Base-by-base conservation (phyloP, 306 rosid genomes). In the Potentilla sterilis region DNA sequence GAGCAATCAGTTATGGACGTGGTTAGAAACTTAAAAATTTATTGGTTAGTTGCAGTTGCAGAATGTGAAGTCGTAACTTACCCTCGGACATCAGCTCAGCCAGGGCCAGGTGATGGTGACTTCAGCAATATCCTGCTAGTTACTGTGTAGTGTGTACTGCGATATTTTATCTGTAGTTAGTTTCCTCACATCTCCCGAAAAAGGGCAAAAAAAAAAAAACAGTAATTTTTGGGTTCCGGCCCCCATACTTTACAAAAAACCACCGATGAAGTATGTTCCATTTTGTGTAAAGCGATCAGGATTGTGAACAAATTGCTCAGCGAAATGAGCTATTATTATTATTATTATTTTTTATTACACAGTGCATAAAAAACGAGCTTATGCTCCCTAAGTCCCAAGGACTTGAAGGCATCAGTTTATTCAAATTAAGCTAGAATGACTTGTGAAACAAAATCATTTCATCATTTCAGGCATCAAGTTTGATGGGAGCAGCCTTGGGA, bases 31-130 rank as follows among this genome's bases (percentile, higher is more conserved):
- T 48, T 21, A 16, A 54, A 40, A 61, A 41, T 73, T 46, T 75
- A 35, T 28, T 32, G 37, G 6, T 54, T 73, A 69, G 76, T 83
- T 79, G 44, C 78, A 69, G 52, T 14, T 82, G 89, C 94, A 89
- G 97, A 69, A 85, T 14, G 77, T 78, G 82, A 86, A 91, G 78
- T 8, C 81, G 22, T 87, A 77, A 72, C 49, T 70, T 59, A 28
- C 13, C 58, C 37, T 63, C 12, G 58, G 69, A 34, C 43, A 49
- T 42, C 79, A 70, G 16, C 71, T 21, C 32, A 67, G 72, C 78
- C 63, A n/a, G 55, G 37, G 61, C 78, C 63, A 21, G 49, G 22
- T 59, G 74, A 63, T 80, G 72, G 78, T 54, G 64, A 78, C 55
- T 40, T 48, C 51, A 43, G 55, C 63, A 35, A 16, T 77, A 64